phyloP scores from a whole-genome alignment of 257 asterid species.

The Anisodus acutangulus region DNA sequence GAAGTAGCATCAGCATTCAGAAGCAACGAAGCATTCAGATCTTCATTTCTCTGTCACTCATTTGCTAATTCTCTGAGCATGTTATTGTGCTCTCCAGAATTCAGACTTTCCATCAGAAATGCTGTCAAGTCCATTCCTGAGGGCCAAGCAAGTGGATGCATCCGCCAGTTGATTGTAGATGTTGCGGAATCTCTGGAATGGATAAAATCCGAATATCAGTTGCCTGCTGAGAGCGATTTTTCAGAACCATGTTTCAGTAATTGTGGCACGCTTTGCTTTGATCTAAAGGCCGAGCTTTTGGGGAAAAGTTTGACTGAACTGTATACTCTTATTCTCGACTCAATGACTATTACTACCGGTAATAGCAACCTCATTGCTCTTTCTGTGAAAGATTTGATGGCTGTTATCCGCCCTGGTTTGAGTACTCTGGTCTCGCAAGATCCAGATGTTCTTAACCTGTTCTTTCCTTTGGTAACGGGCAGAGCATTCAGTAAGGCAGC shows the following conservation, averaged over 20 bases:
- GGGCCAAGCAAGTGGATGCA: slow-evolving; percentile 88
- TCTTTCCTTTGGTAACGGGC: slow-evolving; percentile 54
- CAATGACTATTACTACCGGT: slow-evolving; percentile 75
- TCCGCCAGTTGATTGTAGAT: slow-evolving; percentile 62
- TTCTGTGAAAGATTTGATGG: slow-evolving; percentile 65
- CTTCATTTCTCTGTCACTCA: slow-evolving; percentile 40
- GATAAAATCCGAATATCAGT: slow-evolving; percentile 55
- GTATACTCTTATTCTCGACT: slow-evolving; percentile 69
- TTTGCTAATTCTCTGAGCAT: slow-evolving; percentile 59
- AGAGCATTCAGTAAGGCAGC: slow-evolving; percentile 39
- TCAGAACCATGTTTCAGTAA: slow-evolving; percentile 36
- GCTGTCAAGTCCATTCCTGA: slow-evolving; percentile 85
- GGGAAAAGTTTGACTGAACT: slow-evolving; percentile 75
- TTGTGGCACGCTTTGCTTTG: slow-evolving; percentile 38
- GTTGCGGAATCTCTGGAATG: slow-evolving; percentile 71
- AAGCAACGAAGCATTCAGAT: slow-evolving; percentile 41
- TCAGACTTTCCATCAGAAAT: slow-evolving; percentile 69
- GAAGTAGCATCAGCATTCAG: slow-evolving; percentile 43
- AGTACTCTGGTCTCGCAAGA: slow-evolving; percentile 50
- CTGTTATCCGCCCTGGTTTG: slow-evolving; percentile 55
- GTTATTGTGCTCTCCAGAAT: slow-evolving; percentile 66
- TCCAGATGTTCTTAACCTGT: slow-evolving; percentile 45
- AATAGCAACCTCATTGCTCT: slow-evolving; percentile 69
- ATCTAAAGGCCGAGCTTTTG: slow-evolving; percentile 63
- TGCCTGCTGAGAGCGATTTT: slow-evolving; percentile 41